Conservation (phyloP, 371 early-diverging fungal species). For the Thermomucor indicae-seudaticae region DNA sequence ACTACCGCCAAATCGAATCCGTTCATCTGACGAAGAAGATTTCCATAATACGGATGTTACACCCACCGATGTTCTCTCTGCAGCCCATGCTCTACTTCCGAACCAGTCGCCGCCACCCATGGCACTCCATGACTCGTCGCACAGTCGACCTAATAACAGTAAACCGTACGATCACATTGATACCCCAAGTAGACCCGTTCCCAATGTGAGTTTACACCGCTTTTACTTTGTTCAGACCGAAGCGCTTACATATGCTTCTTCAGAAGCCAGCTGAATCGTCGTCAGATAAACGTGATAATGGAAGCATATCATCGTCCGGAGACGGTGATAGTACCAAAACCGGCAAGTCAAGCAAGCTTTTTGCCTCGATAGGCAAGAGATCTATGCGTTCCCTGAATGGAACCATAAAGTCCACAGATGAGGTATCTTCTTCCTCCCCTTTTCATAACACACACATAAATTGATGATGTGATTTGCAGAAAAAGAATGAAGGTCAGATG, state of each 20-base stretch:
- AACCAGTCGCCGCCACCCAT: constrained; percentile 21
- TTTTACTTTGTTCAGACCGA: too few species aligned
- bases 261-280: too few species aligned
- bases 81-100: constrained; percentile 32
- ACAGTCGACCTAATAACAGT: constrained; percentile 10
- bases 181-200: constrained; percentile 26
- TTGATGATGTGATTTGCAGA: too few species aligned
- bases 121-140: constrained; percentile 8
- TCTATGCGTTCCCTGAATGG: constrained; percentile 18
- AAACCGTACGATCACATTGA: constrained; percentile 39
- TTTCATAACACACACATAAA: too few species aligned
- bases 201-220: too few species aligned
- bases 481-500: too few species aligned
- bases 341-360: constrained; percentile 7
- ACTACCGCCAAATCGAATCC: neutral
- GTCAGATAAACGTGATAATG: too few species aligned
- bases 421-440: too few species aligned
- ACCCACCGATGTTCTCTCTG: constrained; percentile 30
- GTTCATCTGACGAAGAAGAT: too few species aligned
- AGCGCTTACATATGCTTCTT: too few species aligned
- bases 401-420: constrained; percentile 11
- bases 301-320: constrained; percentile 9
- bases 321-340: constrained; percentile 9
- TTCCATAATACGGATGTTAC: constrained; percentile 1
- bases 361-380: constrained; percentile 23